These are phyloP conservation scores for Epichloe hybrida DNA, from an alignment of 2,329 filamentous ascomycete genomes.

Conservation along the genomic window DNA sequence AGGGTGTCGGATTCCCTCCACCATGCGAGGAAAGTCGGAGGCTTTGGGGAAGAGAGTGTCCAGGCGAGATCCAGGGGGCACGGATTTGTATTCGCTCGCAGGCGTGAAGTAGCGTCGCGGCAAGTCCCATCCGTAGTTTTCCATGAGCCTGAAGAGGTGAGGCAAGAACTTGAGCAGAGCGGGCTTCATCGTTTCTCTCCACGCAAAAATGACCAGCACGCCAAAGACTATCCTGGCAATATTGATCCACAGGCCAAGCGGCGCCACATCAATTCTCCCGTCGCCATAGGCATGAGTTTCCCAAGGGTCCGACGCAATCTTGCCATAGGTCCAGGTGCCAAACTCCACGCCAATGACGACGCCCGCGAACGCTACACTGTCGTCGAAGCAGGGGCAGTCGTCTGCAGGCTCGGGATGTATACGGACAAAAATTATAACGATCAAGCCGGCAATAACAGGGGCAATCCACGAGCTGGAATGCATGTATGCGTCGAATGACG, in stretches of 20 bases:
- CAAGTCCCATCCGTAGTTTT: conserved; percentile 63
- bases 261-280: conserved; percentile 50
- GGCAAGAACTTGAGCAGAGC: conserved; percentile 64
- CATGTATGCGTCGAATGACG: conserved; percentile 57
- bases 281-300: conserved; percentile 29
- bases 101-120: conserved; percentile 85
- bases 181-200: conserved; percentile 85
- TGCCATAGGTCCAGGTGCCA: conserved; percentile 70
- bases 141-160: conserved; percentile 75
- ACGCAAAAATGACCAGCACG: conserved; percentile 72
- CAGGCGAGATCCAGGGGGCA: conserved; percentile 51
- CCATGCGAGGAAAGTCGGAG: conserved; percentile 71
- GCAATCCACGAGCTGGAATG: conserved; percentile 50
- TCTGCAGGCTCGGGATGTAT: conserved; percentile 93
- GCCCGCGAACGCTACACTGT: conserved; percentile 84
- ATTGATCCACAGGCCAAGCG: conserved; percentile 52
- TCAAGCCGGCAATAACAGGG: conserved; percentile 47
- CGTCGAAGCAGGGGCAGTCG: conserved; percentile 93
- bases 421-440: conserved; percentile 64
- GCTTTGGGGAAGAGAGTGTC: conserved; percentile 85
- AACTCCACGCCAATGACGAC: conserved; percentile 76
- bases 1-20: conserved; percentile 70
- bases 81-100: conserved; percentile 78
- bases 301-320: conserved; percentile 33
- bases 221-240: conserved; percentile 61